Evolutionary conservation across 2,329 filamentous ascomycete species (phyloP).

Genomic region (Xylariales sp.): DNA sequence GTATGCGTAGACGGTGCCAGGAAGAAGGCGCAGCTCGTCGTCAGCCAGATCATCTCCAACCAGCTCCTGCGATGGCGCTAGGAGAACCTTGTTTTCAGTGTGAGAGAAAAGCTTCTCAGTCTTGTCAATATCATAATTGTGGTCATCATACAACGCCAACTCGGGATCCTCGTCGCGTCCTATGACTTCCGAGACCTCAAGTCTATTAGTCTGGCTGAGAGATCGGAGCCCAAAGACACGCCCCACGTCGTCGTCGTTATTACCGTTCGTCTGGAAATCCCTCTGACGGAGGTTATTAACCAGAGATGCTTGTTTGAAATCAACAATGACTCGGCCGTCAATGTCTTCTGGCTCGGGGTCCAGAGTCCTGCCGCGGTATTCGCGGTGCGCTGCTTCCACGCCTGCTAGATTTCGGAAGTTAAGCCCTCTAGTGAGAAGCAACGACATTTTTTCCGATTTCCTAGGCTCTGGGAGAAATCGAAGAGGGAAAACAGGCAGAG

Average conservation of each 20-base stretch:
- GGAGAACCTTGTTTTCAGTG: constrained; percentile 19
- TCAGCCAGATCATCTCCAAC: constrained; percentile 23
- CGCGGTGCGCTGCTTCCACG: constrained; percentile 33
- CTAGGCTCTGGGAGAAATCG: constrained; percentile 22
- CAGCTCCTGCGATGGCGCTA: constrained; percentile 25
- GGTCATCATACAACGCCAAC: constrained; percentile 31
- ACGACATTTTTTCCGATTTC: constrained; percentile 2
- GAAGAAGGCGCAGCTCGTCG: constrained; percentile 29
- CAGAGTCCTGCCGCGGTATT: constrained; percentile 28
- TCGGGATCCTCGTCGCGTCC: constrained; percentile 21
- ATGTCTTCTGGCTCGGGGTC: constrained; percentile 45
- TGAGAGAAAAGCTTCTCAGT: constrained; percentile 26
- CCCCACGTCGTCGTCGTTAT: background rate
- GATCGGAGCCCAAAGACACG: constrained; percentile 29
- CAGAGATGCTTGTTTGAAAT: constrained; percentile 43
- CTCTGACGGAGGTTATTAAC: constrained; percentile 22
- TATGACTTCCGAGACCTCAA: constrained; percentile 26
- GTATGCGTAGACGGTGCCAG: constrained; percentile 33
- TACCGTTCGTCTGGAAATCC: constrained; percentile 13
- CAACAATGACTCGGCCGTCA: constrained; percentile 47
- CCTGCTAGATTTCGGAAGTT: constrained; percentile 30
- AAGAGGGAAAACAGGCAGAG: constrained; percentile 41
- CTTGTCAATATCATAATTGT: constrained; percentile 30
- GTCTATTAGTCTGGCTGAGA: constrained; percentile 23
- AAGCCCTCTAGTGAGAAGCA: constrained; percentile 15